These are phyloP conservation scores for Pseudogymnoascus sp. DNA, from an alignment of 2,329 filamentous ascomycete species.

Conservation along the genomic window DNA sequence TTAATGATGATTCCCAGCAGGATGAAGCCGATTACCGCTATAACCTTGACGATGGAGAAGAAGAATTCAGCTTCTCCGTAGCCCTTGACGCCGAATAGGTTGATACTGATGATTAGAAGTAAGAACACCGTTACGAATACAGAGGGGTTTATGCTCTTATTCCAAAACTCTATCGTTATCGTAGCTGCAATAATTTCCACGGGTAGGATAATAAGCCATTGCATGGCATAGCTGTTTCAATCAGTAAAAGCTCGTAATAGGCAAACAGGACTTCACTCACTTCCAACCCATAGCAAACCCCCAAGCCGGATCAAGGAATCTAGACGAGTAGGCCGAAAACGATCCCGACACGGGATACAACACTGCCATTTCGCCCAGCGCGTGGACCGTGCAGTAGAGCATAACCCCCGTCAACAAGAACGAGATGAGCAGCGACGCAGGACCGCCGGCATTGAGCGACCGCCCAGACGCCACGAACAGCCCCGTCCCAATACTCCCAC, in stretches of 20 bases:
- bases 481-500: conserved; percentile 81
- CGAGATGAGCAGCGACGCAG: conserved; percentile 67
- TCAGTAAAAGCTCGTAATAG: not conserved
- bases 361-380: conserved; percentile 84
- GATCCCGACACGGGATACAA: conserved; percentile 85
- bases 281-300: conserved; percentile 96
- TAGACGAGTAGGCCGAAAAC: conserved; percentile 84
- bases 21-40: conserved; percentile 70
- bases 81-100: conserved; percentile 78
- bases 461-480: conserved; percentile 78
- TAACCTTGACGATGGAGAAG: conserved; percentile 78
- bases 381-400: conserved; percentile 88
- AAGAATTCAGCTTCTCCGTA: conserved; percentile 88
- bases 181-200: conserved; percentile 82
- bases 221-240: conserved; percentile 63
- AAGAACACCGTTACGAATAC: conserved; percentile 82
- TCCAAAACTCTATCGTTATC: conserved; percentile 78
- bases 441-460: conserved; percentile 64
- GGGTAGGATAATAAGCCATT: conserved; percentile 78
- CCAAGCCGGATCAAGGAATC: conserved; percentile 90
- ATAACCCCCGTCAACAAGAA: conserved; percentile 74
- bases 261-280: conserved; percentile 37
- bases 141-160: conserved; percentile 52
- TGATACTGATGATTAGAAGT: conserved; percentile 66
- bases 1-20: conserved; percentile 81